A percentile compares a stretch with the other conserved stretches of the same genome.
Conservation (phyloP, 1,139 yeast species). For the Pichia sp. region DNA sequence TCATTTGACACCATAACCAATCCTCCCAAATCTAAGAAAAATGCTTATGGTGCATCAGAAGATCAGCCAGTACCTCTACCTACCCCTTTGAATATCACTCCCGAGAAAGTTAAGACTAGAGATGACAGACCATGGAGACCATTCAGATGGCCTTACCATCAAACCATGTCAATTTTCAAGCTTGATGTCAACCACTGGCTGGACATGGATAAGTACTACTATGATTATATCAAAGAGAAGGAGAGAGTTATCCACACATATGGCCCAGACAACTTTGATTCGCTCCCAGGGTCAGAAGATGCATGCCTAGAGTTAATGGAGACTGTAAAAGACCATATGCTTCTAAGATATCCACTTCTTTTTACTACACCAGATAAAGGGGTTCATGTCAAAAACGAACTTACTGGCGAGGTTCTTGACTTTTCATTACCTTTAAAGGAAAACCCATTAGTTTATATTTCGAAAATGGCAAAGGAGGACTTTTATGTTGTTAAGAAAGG, state of each 20-base stretch:
- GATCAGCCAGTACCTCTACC: slow-evolving; percentile 45
- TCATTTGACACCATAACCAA: slow-evolving; percentile 2
- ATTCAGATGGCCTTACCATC: slow-evolving; percentile 76
- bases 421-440: slow-evolving; percentile 56
- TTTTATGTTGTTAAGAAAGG: slow-evolving; percentile 56
- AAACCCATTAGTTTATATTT: slow-evolving; percentile 57
- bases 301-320: slow-evolving; percentile 64
- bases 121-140: slow-evolving; percentile 82
- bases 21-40: slow-evolving; percentile 7
- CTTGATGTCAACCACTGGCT: slow-evolving; percentile 71
- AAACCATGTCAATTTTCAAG: slow-evolving; percentile 70
- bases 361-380: slow-evolving; percentile 52
- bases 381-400: slow-evolving; percentile 50
- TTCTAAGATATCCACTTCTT: slow-evolving; percentile 56
- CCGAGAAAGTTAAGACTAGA: slow-evolving; percentile 59
- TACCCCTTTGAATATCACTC: slow-evolving; percentile 58
- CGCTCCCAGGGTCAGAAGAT: slow-evolving; percentile 65
- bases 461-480: slow-evolving; percentile 73
- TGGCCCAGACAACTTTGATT: slow-evolving; percentile 59
- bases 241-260: slow-evolving; percentile 51
- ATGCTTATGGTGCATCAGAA: slow-evolving; percentile 26
- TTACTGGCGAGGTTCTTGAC: slow-evolving; percentile 58
- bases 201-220: slow-evolving; percentile 72
- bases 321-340: slow-evolving; percentile 54
- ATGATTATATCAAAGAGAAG: slow-evolving; percentile 62